Percentiles rank a stretch among this genome's conserved stretches.
Conservation (phyloP, 164 flowering plant species). For the Euptelea pleiosperma region DNA sequence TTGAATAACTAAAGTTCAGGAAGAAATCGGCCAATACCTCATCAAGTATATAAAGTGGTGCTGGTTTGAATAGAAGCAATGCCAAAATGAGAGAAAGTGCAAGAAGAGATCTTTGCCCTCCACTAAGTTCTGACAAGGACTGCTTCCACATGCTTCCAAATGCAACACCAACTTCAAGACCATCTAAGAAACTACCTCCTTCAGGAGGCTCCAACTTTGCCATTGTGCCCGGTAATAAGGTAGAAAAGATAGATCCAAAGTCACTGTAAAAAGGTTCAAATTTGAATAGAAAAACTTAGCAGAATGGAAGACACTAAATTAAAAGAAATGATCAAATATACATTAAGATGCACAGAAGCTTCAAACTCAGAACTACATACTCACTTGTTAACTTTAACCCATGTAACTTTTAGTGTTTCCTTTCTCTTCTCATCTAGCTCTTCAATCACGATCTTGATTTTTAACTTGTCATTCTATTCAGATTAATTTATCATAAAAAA, state of each 20-base stretch:
- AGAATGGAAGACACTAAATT: constrained; percentile 7
- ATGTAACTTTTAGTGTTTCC: constrained; percentile 91
- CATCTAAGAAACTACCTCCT: constrained; percentile 93
- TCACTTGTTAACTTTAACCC: constrained; percentile 93
- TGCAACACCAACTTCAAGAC: constrained; percentile 97
- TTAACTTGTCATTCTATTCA: constrained; percentile 85
- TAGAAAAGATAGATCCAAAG: constrained; percentile 97
- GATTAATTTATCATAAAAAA: constrained; percentile 1
- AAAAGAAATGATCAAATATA: background rate
- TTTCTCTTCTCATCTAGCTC: constrained; percentile 98
- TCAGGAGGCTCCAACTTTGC: constrained; percentile 97
- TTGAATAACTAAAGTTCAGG: too few species aligned
- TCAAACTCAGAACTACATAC: constrained; percentile 7
- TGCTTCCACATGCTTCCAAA: constrained; percentile 99
- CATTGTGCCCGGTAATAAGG: constrained; percentile 89
- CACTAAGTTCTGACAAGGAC: constrained; percentile 96
- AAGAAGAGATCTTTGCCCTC: constrained; percentile 92
- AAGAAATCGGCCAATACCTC: constrained; percentile 55
- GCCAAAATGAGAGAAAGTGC: constrained; percentile 95
- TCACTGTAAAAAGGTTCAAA: constrained; percentile 49
- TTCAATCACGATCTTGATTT: constrained; percentile 92
- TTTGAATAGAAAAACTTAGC: background rate
- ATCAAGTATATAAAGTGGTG: constrained; percentile 94
- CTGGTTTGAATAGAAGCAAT: constrained; percentile 96
- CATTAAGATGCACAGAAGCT: too few species aligned